These are phyloP conservation scores for Xylaria castorea DNA, from an alignment of 495 filamentous ascomycete genomes.

Conservation along the genomic window DNA sequence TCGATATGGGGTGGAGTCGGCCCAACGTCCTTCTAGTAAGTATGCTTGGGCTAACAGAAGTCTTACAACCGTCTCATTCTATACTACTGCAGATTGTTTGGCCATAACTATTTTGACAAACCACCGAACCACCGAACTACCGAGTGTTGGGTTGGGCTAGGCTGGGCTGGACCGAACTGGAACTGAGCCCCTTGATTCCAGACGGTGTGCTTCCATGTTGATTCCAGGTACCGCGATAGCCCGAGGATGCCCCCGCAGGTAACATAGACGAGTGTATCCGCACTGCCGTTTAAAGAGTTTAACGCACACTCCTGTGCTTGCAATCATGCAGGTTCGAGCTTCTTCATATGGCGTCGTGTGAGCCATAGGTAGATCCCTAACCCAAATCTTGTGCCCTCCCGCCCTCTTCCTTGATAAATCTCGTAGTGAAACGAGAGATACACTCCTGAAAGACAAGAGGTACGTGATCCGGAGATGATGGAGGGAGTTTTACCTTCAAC, in stretches of 20 bases:
- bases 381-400: neutral
- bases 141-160: neutral
- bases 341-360: neutral
- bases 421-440: neutral
- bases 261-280: neutral
- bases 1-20: constrained; percentile 11
- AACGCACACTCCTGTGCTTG: neutral
- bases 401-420: neutral
- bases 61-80: neutral
- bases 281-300: neutral
- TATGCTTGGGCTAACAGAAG: neutral
- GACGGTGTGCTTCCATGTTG: neutral
- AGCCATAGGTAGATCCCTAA: neutral
- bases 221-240: constrained; percentile 3
- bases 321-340: neutral
- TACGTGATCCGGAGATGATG: neutral
- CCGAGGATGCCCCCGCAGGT: neutral
- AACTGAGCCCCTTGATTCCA: neutral
- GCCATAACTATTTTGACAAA: neutral
- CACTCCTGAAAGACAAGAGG: neutral
- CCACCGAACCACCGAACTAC: neutral
- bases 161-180: constrained; percentile 5
- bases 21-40: constrained; percentile 2
- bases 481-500: neutral
- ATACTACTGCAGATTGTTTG: neutral